phyloP scores from a whole-genome alignment of 306 rosid genomes.

The Luffa acutangula region DNA sequence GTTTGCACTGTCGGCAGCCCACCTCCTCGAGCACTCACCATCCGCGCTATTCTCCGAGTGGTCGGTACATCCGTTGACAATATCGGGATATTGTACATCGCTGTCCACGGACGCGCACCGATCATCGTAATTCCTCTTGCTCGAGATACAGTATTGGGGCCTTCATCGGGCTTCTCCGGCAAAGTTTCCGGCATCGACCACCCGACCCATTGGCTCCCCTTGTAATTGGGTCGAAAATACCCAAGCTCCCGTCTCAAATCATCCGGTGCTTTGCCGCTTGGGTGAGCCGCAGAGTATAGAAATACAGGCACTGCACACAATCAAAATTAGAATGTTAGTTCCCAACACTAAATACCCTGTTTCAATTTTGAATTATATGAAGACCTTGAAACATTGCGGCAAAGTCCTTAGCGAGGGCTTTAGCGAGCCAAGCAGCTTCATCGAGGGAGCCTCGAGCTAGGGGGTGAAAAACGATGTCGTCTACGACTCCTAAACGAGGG shows the following conservation, averaged over 20 bases:
- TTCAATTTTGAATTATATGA: background rate
- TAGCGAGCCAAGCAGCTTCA: slow-evolving; percentile 84
- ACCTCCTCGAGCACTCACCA: slow-evolving; percentile 83
- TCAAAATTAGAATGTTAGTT: background rate
- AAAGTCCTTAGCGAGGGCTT: slow-evolving; percentile 55
- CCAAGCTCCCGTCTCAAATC: slow-evolving; percentile 67
- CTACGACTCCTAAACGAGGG: slow-evolving; percentile 71
- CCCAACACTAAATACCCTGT: background rate
- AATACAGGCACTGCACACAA: slow-evolving; percentile 67
- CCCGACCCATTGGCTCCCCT: slow-evolving; percentile 83
- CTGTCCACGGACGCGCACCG: slow-evolving; percentile 69
- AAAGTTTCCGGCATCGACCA: slow-evolving; percentile 55
- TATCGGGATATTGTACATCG: slow-evolving; percentile 58
- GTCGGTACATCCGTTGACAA: slow-evolving; percentile 39
- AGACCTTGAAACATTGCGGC: slow-evolving; percentile 60
- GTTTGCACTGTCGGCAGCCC: slow-evolving; percentile 78
- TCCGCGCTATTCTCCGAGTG: slow-evolving; percentile 46
- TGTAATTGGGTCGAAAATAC: slow-evolving; percentile 36
- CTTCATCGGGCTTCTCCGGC: slow-evolving; percentile 51
- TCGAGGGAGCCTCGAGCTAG: slow-evolving; percentile 44
- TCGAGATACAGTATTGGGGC: slow-evolving; percentile 35
- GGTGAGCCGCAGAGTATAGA: slow-evolving; percentile 80
- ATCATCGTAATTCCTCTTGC: slow-evolving; percentile 61
- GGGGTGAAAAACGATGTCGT: slow-evolving; percentile 83
- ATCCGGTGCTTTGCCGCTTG: slow-evolving; percentile 60